Base-by-base conservation (phyloP, 805 yeast genomes). In the Hanseniaspora mollemarum region DNA sequence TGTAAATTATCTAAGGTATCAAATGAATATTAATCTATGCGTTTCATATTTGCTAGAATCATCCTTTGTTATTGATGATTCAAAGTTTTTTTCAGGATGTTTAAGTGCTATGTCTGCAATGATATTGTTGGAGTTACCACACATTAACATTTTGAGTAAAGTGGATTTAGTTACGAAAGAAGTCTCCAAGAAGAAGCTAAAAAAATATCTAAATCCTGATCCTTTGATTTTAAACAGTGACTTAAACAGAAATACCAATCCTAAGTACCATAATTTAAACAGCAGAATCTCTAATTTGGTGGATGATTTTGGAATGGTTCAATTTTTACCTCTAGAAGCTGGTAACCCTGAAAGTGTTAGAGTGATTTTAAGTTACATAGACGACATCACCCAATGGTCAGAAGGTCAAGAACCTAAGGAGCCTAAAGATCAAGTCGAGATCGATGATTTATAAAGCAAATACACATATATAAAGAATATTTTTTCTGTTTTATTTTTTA, bases 251-350 rank as follows among this genome's bases (percentile, higher is more conserved):
- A 70, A 68, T 39, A 67, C 76, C 45, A 78, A 78, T 57, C 79
- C 81, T 40, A 81, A 75, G 59, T 90, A 80, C 60, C 74, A 80
- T 35, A 77, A 72, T 54, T 72, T 92, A 54, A 90, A 87, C 63
- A 75, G 76, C 57, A 75, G 88, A 15, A 87, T 92, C 57, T 96
- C 96, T 0, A 80, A 83, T 55, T 70, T 92, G 57, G 94, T 88
- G 32, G 97, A 92, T 62, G 99, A 92, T 60, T 92, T 92, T 64
- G 98, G 98, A 6, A 92, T 92, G 99, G 96, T 92, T 2, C 96
- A 92, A 63, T 92, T 87, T 61, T 68, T 92, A 56, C 97, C 98
- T 0, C 71, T 92, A 55, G 94, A 87, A 61, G 78, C 86, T 9
- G 82, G 80, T 42, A 75, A 77, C 54, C 79, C 87, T 43, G 86